phyloP scores from a whole-genome alignment of 441 rosid species.

The Populus tomentosa region DNA sequence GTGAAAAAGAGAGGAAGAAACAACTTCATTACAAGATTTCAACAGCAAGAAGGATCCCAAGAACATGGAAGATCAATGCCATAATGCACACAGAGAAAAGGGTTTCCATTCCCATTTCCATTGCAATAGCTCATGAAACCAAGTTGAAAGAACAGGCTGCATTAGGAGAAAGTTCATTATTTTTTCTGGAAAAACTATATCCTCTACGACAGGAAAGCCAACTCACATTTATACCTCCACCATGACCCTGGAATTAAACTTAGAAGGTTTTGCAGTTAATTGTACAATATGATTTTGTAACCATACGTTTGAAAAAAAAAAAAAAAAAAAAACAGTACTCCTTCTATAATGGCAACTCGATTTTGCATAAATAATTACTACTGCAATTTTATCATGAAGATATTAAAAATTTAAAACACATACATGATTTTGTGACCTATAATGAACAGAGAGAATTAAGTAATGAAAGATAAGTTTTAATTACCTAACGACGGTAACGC shows the following conservation, averaged over 20 bases:
- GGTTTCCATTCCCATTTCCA: background rate
- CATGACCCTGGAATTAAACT: too few relatives aligned
- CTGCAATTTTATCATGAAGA: background rate
- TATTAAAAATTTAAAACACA: background rate
- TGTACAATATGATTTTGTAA: background rate
- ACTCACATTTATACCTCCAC: background rate
- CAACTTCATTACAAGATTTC: too few relatives aligned
- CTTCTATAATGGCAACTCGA: background rate
- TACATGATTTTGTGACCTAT: background rate
- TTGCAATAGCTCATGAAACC: background rate
- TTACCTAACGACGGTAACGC: slow-evolving; percentile 69
- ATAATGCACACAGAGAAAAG: background rate
- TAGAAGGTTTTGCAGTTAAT: background rate
- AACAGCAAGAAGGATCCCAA: background rate
- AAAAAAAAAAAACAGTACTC: too few relatives aligned
- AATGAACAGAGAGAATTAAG: background rate
- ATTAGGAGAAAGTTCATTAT: too few relatives aligned
- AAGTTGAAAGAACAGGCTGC: too few relatives aligned
- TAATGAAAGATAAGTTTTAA: too few relatives aligned
- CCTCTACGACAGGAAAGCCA: background rate
- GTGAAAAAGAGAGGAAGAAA: too few relatives aligned
- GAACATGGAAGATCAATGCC: background rate
- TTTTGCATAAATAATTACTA: background rate
- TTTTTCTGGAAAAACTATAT: too few relatives aligned
- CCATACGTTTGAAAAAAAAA: too few relatives aligned